phyloP scores from a whole-genome alignment of 2,329 filamentous ascomycete species.

The Zymoseptoria pseudotritici region DNA sequence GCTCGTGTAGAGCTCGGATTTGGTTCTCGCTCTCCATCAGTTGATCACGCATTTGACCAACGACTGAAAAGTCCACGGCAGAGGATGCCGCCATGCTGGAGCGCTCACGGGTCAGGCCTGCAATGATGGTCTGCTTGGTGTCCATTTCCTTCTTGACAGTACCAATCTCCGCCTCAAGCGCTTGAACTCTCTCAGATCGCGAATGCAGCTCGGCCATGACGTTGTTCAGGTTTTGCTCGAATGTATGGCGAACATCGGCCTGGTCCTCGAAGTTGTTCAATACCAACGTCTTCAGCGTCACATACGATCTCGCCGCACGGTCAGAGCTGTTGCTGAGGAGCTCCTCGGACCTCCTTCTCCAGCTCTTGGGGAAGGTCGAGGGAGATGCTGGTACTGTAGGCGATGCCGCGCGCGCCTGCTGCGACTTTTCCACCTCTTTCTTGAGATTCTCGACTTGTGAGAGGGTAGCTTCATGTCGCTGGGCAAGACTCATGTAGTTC shows the following conservation, averaged over 20 bases:
- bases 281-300: slow-evolving; percentile 81
- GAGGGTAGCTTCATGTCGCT: slow-evolving; percentile 72
- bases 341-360: slow-evolving; percentile 29
- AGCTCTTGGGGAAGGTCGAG: slow-evolving; percentile 33
- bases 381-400: slow-evolving; percentile 18
- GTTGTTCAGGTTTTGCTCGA: slow-evolving; percentile 83
- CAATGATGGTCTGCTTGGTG: slow-evolving; percentile 90
- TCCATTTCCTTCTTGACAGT: slow-evolving; percentile 94
- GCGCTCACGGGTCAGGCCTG: slow-evolving; percentile 83
- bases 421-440: slow-evolving; percentile 68
- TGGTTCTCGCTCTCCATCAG: slow-evolving; percentile 77
- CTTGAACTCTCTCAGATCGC: slow-evolving; percentile 81
- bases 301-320: slow-evolving; percentile 83
- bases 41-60: slow-evolving; percentile 80
- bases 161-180: slow-evolving; percentile 76
- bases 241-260: slow-evolving; percentile 81
- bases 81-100: slow-evolving; percentile 75
- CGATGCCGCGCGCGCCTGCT: slow-evolving; percentile 18
- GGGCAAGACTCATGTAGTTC: slow-evolving; percentile 76
- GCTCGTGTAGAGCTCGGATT: slow-evolving; percentile 64
- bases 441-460: slow-evolving; percentile 88
- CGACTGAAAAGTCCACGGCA: slow-evolving; percentile 76
- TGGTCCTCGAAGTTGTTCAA: slow-evolving; percentile 74
- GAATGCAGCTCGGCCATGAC: slow-evolving; percentile 87
- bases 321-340: slow-evolving; percentile 50